Base-by-base conservation (phyloP, 345 rosid species). In the Gynandropsis gynandra region DNA sequence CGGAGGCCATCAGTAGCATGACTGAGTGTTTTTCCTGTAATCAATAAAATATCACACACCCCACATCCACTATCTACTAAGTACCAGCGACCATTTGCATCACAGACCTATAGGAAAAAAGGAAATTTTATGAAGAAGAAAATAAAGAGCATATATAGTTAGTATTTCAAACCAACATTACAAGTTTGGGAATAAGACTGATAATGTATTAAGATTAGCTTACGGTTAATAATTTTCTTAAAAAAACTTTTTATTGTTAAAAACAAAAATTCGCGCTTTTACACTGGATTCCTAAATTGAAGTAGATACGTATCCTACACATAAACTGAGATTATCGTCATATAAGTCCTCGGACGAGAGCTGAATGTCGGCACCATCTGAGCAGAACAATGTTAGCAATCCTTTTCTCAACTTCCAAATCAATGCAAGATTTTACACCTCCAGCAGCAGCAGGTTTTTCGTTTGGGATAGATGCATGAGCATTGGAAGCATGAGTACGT, bases 1-100 rank as follows among this genome's bases (percentile, higher is more conserved):
- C n/a, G n/a, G n/a, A n/a, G n/a, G n/a, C n/a, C n/a, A n/a, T n/a
- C n/a, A n/a, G n/a, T n/a, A n/a, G n/a, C n/a, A n/a, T n/a, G n/a
- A n/a, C n/a, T n/a, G n/a, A n/a, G n/a, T n/a, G n/a, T n/a, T n/a
- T n/a, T n/a, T n/a, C n/a, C n/a, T n/a, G n/a, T n/a, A n/a, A n/a
- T n/a, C n/a, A n/a, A n/a, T n/a, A n/a, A 47, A 11, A 47, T 66
- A 55, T 16, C 92, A 29, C 82, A 85, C 21, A 90, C 70, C 58
- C 81, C 70, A 51, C 74, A 77, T 42, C 83, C 81, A 59, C 62
- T 73, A 75, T 84, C 98, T 76, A 95, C 98, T 50, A 79, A 58
- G 81, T 82, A 90, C 98, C 98, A 90, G 31, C 76, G 95, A 56
- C 96, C 92, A 61, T 87, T 82, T 61, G 96, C 92, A 55, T 90